These are phyloP conservation scores for Leccinum sublutescens DNA, from an alignment of 768 basidiomycete species.

Conservation along the genomic window DNA sequence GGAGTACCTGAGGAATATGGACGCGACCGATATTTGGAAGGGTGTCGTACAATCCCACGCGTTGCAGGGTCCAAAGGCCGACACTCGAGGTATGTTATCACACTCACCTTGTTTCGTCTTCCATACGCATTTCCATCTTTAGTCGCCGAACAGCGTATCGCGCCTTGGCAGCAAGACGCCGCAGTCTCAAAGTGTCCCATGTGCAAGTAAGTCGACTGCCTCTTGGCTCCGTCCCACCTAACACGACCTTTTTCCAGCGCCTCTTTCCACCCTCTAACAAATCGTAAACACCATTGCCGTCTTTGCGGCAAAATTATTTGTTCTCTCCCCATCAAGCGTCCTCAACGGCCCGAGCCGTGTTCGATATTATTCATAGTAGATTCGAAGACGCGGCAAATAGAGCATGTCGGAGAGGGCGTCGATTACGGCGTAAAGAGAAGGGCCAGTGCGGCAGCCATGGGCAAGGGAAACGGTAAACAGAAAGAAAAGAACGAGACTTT, in stretches of 20 bases:
- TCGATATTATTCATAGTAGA: slow-evolving; percentile 88
- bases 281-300: slow-evolving; percentile 95
- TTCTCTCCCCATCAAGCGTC: slow-evolving; percentile 75
- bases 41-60: slow-evolving; percentile 50
- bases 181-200: slow-evolving; percentile 77
- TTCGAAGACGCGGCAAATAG: slow-evolving; percentile 68
- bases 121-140: neutral
- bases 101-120: neutral
- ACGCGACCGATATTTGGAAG: slow-evolving; percentile 69
- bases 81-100: slow-evolving; percentile 60
- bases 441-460: slow-evolving; percentile 15
- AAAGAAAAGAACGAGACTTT: slow-evolving; percentile 38
- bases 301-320: slow-evolving; percentile 92
- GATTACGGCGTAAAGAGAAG: slow-evolving; percentile 75
- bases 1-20: slow-evolving; percentile 53
- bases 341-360: slow-evolving; percentile 65
- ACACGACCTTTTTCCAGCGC: slow-evolving; percentile 37
- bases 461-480: slow-evolving; percentile 28
- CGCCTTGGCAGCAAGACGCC: slow-evolving; percentile 91
- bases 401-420: slow-evolving; percentile 81
- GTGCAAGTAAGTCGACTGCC: slow-evolving; percentile 59
- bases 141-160: slow-evolving; percentile 89
- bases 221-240: neutral
- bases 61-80: slow-evolving; percentile 48
- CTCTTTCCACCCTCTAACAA: slow-evolving; percentile 85